Base-by-base conservation (phyloP, 805 yeast genomes). In the Ogataea minuta region DNA sequence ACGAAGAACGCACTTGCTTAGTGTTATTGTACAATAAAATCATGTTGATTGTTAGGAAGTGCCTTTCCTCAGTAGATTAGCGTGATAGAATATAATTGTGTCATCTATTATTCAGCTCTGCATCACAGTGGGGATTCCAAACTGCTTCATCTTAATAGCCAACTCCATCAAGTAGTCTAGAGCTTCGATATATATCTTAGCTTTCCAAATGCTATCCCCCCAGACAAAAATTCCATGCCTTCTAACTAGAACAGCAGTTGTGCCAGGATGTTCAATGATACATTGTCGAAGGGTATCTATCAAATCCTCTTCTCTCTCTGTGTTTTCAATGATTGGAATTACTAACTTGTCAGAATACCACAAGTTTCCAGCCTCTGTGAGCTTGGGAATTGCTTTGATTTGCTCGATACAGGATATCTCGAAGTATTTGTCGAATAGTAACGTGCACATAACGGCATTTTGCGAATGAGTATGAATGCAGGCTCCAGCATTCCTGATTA, bases 171-270 rank as follows among this genome's bases (percentile, higher is more conserved):
- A 64, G 58, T 90, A 91, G 56, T 91, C 97, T 44, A 91, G 78
- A 12, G 96, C 95, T 63, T 91, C 98, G 58, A 89, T 89, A 60
- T 84, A 84, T 10, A 91, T 76, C 63, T 91, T 91, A 34, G 97
- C 96, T 63, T 90, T 88, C 85, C 95, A 84, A 9, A 87, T 85
- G 17, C 74, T 78, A 52, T 83, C 87, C 16, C 97, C 97, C 97
- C 97, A 91, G n/a, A 89, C 96, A 58, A 82, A 91, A 31, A 91
- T 81, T 1, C 98, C 98, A 57, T 91, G 98, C 55, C 96, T 72
- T 62, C 95, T 76, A 6, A 91, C 97, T 37, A 91, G 68, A 1
- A 91, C 88, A 0, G 97, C 97, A 2, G 89, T 77, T 3, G 95
- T 67, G 0, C 76, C 71, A 1, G 97, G 96, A 53, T 87, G 82